Base-by-base conservation (phyloP, 2,329 filamentous ascomycete genomes). In the Clonostachys solani region DNA sequence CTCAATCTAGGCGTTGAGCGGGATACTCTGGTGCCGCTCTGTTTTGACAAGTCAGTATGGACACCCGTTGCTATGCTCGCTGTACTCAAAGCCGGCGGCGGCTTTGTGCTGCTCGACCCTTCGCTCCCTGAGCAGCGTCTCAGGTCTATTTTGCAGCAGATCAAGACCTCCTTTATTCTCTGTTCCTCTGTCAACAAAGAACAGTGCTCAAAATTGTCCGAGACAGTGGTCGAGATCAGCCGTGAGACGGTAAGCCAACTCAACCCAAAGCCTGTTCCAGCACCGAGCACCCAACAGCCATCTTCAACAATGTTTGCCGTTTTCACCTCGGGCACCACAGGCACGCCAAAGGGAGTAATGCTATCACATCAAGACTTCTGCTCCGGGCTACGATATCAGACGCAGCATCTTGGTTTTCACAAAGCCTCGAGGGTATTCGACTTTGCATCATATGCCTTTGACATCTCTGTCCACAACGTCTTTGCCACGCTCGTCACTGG, bases 1-100 rank as follows among this genome's bases (percentile, higher is more conserved):
- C 16, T 35, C 10, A 38, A 41, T 9, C 34, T 49, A 9, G 50
- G 59, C 16, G 49, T 64, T n/a, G 43, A 47, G 10, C 51, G 52
- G 2, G 60, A 56, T 33, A 46, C 45, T 2, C 34, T 60, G 1
- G 57, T 67, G 6, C 63, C 63, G 1, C 50, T 69, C 13, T 62
- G 57, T 42, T 67, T 68, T 41, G 62, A 67, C 19, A 69, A 68
- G 52, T 67, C 64, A 5, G 55, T 52, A 38, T 69, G 61, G 61
- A 56, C 56, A 1, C 45, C 57, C n/a, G 55, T 67, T 5, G 59
- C 60, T 1, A 60, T 66, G 47, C 45, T 69, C 8, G 62, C 50
- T 12, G 57, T 67, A 1, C 48, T 68, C 42, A 66, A 64, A 45
- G 59, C 65, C 35, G 65, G 64, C 10, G 62, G 45, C 15, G 56